phyloP scores from a whole-genome alignment of 352 stramenopile species.

The Pythium dissimile region DNA sequence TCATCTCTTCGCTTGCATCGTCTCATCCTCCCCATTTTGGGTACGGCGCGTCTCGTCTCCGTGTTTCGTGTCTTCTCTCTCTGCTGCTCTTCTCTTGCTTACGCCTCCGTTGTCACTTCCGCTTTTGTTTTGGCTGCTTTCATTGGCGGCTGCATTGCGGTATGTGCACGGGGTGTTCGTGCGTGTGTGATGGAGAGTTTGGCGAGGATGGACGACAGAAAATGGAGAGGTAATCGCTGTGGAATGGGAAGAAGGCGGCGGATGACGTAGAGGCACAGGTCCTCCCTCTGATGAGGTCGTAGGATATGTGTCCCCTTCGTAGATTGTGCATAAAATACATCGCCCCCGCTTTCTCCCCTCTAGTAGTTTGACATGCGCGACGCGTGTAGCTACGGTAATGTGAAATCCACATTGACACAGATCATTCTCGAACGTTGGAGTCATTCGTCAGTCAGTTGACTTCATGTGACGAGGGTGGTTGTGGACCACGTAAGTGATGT shows the following conservation, averaged over 20 bases:
- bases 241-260: background rate
- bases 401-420: too few relatives aligned
- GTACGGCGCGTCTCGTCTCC: background rate
- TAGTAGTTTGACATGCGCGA: background rate
- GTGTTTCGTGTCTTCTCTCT: background rate
- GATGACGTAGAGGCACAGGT: background rate
- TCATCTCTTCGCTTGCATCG: slow-evolving; percentile 20
- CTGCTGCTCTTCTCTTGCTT: background rate
- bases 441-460: background rate
- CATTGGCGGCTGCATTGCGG: background rate
- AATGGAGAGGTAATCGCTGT: too few relatives aligned
- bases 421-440: background rate
- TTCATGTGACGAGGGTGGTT: background rate
- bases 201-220: background rate
- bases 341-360: background rate
- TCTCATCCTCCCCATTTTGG: slow-evolving; percentile 5
- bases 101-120: background rate
- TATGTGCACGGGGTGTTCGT: background rate
- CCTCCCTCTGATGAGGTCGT: background rate
- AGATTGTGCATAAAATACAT: slow-evolving; percentile 6
- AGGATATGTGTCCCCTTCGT: background rate
- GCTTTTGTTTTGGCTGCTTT: background rate
- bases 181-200: background rate
- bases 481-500: background rate
- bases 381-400: too few relatives aligned